Conservation (phyloP, 371 early-diverging fungal species). For the Mortierella sp. region DNA sequence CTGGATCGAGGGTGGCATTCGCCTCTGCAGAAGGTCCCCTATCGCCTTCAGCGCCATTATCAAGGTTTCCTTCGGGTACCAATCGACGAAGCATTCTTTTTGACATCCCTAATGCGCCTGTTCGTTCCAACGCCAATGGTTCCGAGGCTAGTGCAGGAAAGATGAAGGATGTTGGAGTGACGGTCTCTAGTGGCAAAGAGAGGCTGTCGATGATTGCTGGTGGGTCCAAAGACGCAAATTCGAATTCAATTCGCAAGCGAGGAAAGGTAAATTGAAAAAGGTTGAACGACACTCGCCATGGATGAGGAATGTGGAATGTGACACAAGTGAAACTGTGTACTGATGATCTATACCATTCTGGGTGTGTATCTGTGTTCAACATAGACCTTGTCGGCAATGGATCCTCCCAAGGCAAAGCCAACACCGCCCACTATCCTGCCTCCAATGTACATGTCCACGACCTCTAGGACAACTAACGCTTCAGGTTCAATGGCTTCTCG, state of each 20-base stretch:
- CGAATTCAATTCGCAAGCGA: conserved; percentile 20
- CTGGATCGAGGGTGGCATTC: conserved; percentile 18
- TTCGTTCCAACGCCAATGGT: conserved; percentile 10
- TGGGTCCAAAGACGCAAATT: neutral
- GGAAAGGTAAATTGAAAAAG: conserved; percentile 36
- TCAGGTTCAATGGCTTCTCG: conserved; percentile 31
- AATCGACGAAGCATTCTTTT: conserved; percentile 46
- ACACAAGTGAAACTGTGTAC: too few species aligned
- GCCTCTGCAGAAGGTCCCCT: conserved; percentile 4
- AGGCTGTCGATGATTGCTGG: conserved; percentile 34
- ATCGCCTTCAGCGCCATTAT: conserved; percentile 2
- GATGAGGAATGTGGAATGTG: too few species aligned
- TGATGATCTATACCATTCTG: neutral
- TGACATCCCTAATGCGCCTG: conserved; percentile 22
- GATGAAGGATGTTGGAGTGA: conserved; percentile 42
- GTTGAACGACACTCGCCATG: too few species aligned
- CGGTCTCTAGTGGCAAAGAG: conserved; percentile 27
- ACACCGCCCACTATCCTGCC: conserved; percentile 33
- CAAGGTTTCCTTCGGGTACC: too few species aligned
- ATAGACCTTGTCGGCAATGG: conserved; percentile 45
- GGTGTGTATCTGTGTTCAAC: neutral
- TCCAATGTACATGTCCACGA: conserved; percentile 52
- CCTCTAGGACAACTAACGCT: conserved; percentile 16
- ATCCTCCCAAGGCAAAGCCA: conserved; percentile 49
- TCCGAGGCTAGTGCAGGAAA: conserved; percentile 17